These are phyloP conservation scores for Amorphotheca resinae DNA, from an alignment of 495 filamentous ascomycete species.

Conservation along the genomic window DNA sequence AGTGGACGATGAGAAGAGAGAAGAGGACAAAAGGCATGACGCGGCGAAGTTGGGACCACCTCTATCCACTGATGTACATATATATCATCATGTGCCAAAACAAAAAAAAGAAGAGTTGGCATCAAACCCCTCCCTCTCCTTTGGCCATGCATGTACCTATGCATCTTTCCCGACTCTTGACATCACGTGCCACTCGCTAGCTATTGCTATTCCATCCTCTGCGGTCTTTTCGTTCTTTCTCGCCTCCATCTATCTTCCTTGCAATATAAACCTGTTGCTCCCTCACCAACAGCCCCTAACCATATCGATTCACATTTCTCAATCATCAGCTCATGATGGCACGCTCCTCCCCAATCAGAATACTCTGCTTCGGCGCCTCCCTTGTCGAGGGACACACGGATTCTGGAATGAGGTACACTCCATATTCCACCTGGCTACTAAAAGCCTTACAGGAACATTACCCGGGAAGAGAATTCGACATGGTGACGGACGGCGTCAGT, in stretches of 20 bases:
- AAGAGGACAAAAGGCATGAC: neutral
- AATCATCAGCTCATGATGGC: no score
- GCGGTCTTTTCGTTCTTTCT: no score
- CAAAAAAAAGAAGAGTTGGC: no score
- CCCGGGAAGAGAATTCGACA: neutral
- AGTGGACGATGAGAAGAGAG: neutral
- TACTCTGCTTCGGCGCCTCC: constrained; percentile 55
- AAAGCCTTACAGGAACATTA: neutral
- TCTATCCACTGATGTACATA: neutral
- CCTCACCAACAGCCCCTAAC: no score
- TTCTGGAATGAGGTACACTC: constrained; percentile 33
- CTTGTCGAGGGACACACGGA: constrained; percentile 44
- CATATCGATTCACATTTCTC: no score
- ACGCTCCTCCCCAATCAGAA: constrained; percentile 19
- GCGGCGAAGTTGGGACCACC: neutral
- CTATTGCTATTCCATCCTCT: no score
- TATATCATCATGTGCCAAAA: neutral
- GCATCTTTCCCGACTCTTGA: no score
- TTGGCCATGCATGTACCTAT: no score
- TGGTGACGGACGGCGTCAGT: constrained; percentile 10
- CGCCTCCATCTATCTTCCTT: no score
- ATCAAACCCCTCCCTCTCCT: no score
- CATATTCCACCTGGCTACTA: constrained; percentile 29
- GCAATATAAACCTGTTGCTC: no score
- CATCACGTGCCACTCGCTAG: no score